Conservation (phyloP, 345 rosid species). For the Lumnitzera littorea region DNA sequence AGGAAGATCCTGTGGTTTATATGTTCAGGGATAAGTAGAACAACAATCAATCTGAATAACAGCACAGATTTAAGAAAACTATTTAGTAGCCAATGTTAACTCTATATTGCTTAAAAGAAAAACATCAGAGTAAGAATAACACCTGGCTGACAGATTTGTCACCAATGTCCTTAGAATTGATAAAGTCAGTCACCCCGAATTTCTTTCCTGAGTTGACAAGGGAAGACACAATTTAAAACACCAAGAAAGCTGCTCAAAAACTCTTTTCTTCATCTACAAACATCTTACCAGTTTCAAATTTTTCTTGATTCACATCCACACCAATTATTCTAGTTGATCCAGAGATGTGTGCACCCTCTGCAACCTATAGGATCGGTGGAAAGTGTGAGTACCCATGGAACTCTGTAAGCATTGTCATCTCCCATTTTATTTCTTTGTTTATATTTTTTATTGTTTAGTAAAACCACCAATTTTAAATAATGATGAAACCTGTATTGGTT, state of each 20-base stretch:
- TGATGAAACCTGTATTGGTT: background rate
- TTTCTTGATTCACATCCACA: conserved; percentile 53
- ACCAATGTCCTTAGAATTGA: conserved; percentile 37
- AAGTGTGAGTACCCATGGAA: background rate
- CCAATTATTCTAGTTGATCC: conserved; percentile 81
- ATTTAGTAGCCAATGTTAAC: no score
- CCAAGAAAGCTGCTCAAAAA: background rate
- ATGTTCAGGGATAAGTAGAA: no score
- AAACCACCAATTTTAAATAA: no score
- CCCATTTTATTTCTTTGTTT: no score
- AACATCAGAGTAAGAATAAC: background rate
- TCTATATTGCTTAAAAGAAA: no score
- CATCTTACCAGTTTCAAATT: conserved; percentile 60
- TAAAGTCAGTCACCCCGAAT: conserved; percentile 75
- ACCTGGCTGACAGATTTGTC: conserved; percentile 62
- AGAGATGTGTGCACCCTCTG: conserved; percentile 73
- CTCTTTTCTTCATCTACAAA: background rate
- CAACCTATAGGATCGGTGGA: conserved; percentile 40
- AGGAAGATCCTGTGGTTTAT: no score
- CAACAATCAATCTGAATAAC: no score
- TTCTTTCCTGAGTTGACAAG: conserved; percentile 33
- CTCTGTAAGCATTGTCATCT: no score
- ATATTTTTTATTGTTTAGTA: no score
- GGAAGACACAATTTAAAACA: background rate
- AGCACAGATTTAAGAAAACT: no score